Conservation (phyloP, 371 early-diverging fungal genomes). For the Mortierella sp. region DNA sequence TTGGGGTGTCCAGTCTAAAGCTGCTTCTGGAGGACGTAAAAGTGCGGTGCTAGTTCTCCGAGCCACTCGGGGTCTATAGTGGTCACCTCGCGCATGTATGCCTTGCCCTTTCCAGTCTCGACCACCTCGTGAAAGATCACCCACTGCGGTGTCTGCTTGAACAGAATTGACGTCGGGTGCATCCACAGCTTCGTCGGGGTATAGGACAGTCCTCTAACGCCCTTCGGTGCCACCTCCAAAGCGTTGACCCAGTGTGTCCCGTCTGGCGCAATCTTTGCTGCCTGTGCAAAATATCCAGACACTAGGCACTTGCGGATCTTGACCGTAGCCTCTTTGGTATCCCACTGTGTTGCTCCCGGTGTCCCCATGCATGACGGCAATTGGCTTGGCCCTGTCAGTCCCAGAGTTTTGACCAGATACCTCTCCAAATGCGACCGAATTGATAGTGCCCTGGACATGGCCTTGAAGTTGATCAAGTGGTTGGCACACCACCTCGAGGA, state of each 20-base stretch:
- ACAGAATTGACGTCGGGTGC: constrained; percentile 84
- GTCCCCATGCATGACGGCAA: constrained; percentile 64
- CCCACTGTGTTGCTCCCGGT: constrained; percentile 42
- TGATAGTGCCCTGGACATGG: constrained; percentile 75
- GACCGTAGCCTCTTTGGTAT: constrained; percentile 54
- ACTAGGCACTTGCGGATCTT: constrained; percentile 80
- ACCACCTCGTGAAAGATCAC: constrained; percentile 88
- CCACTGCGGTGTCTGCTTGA: constrained; percentile 79
- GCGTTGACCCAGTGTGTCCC: constrained; percentile 73
- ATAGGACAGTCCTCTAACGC: constrained; percentile 4
- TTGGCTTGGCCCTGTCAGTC: constrained; percentile 11
- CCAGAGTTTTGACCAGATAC: constrained; percentile 64
- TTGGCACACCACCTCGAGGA: constrained; percentile 83
- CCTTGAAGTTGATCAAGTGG: constrained; percentile 80
- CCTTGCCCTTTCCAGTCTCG: constrained; percentile 74
- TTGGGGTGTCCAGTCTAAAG: background rate
- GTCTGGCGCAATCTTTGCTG: constrained; percentile 77
- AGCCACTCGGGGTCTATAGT: constrained; percentile 87
- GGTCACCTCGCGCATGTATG: constrained; percentile 82
- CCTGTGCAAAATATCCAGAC: constrained; percentile 83
- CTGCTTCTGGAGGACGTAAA: constrained; percentile 51
- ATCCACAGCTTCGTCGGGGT: constrained; percentile 60
- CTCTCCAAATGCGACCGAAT: constrained; percentile 80
- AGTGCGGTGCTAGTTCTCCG: constrained; percentile 77
- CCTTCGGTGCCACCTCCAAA: constrained; percentile 10